Conservation (phyloP, 331 rosid species). For the Quercus phellos region DNA sequence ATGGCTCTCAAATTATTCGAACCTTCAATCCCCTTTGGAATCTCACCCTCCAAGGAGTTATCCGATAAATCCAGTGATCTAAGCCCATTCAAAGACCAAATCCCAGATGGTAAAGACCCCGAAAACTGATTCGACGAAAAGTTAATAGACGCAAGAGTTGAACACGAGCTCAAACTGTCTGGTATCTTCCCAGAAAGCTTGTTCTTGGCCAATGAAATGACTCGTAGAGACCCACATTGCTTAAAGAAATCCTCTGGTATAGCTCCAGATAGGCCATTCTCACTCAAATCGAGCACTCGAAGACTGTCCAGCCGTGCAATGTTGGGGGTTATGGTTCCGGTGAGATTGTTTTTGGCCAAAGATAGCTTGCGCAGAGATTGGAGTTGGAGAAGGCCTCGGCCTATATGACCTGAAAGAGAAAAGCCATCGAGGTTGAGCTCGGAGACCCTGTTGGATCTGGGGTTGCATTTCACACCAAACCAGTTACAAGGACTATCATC, state of each 20-base stretch:
- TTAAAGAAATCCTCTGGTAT: slow-evolving; percentile 67
- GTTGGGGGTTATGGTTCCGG: slow-evolving; percentile 61
- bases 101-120: slow-evolving; percentile 56
- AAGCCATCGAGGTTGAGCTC: slow-evolving; percentile 83
- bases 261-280: slow-evolving; percentile 60
- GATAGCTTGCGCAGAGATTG: slow-evolving; percentile 68
- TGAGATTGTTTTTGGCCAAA: slow-evolving; percentile 68
- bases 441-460: slow-evolving; percentile 83
- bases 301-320: slow-evolving; percentile 63
- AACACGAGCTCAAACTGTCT: slow-evolving; percentile 60
- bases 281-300: slow-evolving; percentile 75
- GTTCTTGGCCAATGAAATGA: slow-evolving; percentile 60
- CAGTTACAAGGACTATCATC: slow-evolving; percentile 74
- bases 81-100: slow-evolving; percentile 76
- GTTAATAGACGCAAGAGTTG: slow-evolving; percentile 57
- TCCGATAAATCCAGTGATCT: slow-evolving; percentile 76
- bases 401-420: slow-evolving; percentile 71
- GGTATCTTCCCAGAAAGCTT: slow-evolving; percentile 69
- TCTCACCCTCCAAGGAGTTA: slow-evolving; percentile 67
- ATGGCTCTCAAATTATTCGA: slow-evolving; percentile 69
- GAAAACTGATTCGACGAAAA: slow-evolving; percentile 69
- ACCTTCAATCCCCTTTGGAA: slow-evolving; percentile 45
- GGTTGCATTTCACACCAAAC: slow-evolving; percentile 79
- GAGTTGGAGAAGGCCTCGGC: slow-evolving; percentile 72
- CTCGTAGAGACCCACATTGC: slow-evolving; percentile 94